phyloP scores from a whole-genome alignment of 306 rosid genomes.

The Prunus armeniaca region DNA sequence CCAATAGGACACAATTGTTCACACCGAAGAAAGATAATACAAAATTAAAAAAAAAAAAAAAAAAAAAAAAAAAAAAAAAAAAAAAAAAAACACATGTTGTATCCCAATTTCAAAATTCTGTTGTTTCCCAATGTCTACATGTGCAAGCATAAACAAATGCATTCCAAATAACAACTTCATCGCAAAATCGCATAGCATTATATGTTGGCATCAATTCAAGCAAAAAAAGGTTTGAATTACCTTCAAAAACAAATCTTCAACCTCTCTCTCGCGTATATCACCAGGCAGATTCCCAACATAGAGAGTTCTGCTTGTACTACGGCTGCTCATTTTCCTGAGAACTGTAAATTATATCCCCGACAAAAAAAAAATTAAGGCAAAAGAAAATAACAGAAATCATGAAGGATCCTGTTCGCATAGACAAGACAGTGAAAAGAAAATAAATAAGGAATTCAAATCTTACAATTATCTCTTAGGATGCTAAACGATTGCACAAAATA shows the following conservation, averaged over 20 bases:
- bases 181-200: neutral
- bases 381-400: too few relatives aligned
- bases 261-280: slow-evolving; percentile 98
- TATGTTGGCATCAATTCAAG: neutral
- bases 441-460: neutral
- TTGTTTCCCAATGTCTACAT: neutral
- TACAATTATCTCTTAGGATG: neutral
- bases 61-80: neutral
- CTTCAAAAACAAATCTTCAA: slow-evolving; percentile 91
- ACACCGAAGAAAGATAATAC: neutral
- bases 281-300: slow-evolving; percentile 99
- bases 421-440: neutral
- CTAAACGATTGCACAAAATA: neutral
- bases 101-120: neutral
- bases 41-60: neutral
- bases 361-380: neutral
- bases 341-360: neutral
- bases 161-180: neutral
- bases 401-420: neutral
- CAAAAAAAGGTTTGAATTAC: slow-evolving; percentile 23
- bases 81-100: neutral
- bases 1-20: neutral
- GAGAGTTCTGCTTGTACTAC: slow-evolving; percentile 78
- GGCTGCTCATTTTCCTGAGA: slow-evolving; percentile 74
- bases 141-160: neutral